Conservation (phyloP, 371 early-diverging fungal genomes). For the Homolaphlyctis polyrhiza region DNA sequence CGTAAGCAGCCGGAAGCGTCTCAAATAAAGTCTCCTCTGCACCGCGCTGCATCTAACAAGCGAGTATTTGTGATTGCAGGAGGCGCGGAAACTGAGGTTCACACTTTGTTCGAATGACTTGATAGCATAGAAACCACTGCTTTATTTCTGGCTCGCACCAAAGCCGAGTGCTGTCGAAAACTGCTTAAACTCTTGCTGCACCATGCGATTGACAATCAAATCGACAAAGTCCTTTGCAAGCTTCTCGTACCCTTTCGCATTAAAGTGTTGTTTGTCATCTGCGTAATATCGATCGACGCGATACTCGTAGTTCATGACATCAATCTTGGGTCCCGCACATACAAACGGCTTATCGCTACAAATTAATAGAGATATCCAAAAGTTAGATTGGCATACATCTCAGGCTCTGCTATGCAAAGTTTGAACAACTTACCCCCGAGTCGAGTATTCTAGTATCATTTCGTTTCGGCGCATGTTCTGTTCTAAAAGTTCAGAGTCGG, state of each 20-base stretch:
- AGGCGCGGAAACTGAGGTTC: too few relatives aligned
- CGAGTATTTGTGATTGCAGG: too few relatives aligned
- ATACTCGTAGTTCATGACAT: slow-evolving; percentile 30
- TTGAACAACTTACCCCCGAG: background rate
- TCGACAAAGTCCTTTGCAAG: slow-evolving; percentile 35
- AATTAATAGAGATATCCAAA: background rate
- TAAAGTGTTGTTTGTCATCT: slow-evolving; percentile 17
- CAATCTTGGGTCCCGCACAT: slow-evolving; percentile 20
- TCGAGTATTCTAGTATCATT: slow-evolving; percentile 1
- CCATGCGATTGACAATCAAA: slow-evolving; percentile 19
- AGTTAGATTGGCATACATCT: background rate
- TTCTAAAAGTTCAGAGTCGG: slow-evolving; percentile 13
- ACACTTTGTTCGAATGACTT: too few relatives aligned
- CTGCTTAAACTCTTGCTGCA: slow-evolving; percentile 33
- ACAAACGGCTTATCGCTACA: slow-evolving; percentile 16
- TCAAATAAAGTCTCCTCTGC: too few relatives aligned
- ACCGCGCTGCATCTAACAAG: too few relatives aligned
- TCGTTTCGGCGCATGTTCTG: slow-evolving; percentile 25
- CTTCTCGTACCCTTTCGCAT: slow-evolving; percentile 32
- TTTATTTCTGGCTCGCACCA: too few relatives aligned
- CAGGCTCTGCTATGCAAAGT: background rate
- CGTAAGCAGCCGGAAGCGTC: too few relatives aligned
- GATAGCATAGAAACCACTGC: too few relatives aligned
- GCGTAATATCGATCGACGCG: slow-evolving; percentile 20
- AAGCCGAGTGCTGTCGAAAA: slow-evolving; percentile 22